Conservation (phyloP, 495 filamentous ascomycete genomes). For the Poronia punctata region DNA sequence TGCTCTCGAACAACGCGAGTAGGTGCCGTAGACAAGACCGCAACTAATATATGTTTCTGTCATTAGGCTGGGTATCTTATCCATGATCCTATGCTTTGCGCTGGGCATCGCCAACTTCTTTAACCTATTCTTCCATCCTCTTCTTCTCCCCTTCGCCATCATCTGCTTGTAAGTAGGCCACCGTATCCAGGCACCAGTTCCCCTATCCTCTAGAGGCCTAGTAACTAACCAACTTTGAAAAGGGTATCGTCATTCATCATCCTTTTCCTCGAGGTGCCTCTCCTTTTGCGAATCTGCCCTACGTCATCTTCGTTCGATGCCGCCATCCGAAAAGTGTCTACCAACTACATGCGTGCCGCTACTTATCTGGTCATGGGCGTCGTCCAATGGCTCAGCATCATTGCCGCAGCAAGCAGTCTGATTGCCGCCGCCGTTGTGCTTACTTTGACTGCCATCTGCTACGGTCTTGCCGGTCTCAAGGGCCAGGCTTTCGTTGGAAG, state of each 20-base stretch:
- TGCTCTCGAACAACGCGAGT: conserved; percentile 1
- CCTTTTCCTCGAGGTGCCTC: conserved; percentile 93
- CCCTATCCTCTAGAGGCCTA: background rate
- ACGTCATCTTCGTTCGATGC: conserved; percentile 83
- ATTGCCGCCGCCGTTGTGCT: conserved; percentile 83
- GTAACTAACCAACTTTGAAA: conserved; percentile 12
- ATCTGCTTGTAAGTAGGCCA: conserved; percentile 68
- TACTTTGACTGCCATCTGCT: conserved; percentile 70
- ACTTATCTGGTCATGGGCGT: conserved; percentile 77
- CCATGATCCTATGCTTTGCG: conserved; percentile 92
- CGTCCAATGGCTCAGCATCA: conserved; percentile 73
- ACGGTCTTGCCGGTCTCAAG: conserved; percentile 76
- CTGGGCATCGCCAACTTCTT: conserved; percentile 87
- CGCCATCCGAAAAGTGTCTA: conserved; percentile 86
- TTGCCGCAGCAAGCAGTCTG: conserved; percentile 57
- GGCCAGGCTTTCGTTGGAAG: conserved; percentile 92
- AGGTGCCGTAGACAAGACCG: background rate
- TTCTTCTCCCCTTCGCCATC: conserved; percentile 66
- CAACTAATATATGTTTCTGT: background rate
- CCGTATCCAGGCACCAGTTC: background rate
- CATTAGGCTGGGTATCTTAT: conserved; percentile 82
- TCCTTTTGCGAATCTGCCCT: conserved; percentile 95
- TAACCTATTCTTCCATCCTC: conserved; percentile 48
- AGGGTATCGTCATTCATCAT: conserved; percentile 78
- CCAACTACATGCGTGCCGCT: conserved; percentile 94